Conservation (phyloP, 148 eudicot species). For the Pouteria glomerata region DNA sequence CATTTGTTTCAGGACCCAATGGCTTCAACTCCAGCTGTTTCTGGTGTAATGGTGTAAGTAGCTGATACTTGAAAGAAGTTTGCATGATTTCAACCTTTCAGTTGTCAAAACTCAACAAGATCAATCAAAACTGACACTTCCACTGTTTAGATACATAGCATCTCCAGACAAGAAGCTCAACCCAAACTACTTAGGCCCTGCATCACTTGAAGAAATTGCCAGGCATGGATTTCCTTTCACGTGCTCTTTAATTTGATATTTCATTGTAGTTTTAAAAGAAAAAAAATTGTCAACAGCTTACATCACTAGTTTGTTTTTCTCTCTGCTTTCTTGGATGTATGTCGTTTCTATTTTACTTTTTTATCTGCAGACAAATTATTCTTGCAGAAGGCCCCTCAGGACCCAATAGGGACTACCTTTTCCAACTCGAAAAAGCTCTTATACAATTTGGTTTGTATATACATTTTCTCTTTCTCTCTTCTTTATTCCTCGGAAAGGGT, state of each 20-base stretch:
- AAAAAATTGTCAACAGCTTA: too few relatives aligned
- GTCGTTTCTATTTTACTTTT: neutral
- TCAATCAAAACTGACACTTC: slow-evolving; percentile 14
- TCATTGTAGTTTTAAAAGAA: neutral
- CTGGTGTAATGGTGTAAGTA: slow-evolving; percentile 80
- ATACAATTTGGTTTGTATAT: slow-evolving; percentile 46
- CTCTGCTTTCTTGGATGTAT: neutral
- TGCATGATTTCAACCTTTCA: neutral
- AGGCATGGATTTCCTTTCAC: slow-evolving; percentile 33
- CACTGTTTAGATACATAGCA: slow-evolving; percentile 62
- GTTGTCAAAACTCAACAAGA: neutral
- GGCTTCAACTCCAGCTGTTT: slow-evolving; percentile 47
- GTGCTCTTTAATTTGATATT: neutral
- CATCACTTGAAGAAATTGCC: slow-evolving; percentile 73
- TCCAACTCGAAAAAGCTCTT: slow-evolving; percentile 84
- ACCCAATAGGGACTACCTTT: slow-evolving; percentile 90
- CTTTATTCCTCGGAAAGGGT: neutral
- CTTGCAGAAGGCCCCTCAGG: slow-evolving; percentile 93
- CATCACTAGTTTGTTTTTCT: neutral
- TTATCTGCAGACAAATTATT: slow-evolving; percentile 63
- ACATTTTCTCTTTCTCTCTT: neutral
- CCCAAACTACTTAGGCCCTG: slow-evolving; percentile 85
- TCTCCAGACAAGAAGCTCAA: slow-evolving; percentile 68
- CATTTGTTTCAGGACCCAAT: slow-evolving; percentile 39
- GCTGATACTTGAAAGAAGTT: neutral